Conservation (phyloP, 1,284 basidiomycete species). For the Cryptococcus hybrid region DNA sequence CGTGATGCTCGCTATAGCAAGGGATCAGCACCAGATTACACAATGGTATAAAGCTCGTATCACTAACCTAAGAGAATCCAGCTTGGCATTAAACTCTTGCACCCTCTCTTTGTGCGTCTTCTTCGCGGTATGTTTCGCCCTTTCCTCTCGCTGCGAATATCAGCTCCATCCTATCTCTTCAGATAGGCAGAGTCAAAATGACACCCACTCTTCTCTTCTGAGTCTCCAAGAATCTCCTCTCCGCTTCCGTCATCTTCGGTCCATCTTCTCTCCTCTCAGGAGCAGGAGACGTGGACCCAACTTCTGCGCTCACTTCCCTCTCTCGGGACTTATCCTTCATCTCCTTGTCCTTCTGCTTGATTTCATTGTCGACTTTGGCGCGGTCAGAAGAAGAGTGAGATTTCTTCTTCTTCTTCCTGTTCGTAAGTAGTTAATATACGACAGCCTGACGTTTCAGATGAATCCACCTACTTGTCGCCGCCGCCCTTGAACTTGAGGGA, state of each 20-base stretch:
- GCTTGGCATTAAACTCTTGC: conserved; percentile 82
- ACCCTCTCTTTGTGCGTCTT: conserved; percentile 97
- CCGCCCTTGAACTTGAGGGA: conserved; percentile 85
- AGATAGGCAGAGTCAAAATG: not conserved
- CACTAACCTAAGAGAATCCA: conserved; percentile 64
- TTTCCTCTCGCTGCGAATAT: conserved; percentile 61
- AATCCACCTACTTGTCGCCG: conserved; percentile 69
- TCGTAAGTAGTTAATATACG: conserved; percentile 1
- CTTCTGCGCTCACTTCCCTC: conserved; percentile 2
- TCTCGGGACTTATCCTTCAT: conserved; percentile 33
- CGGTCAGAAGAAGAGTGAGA: conserved; percentile 55
- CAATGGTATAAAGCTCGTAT: not conserved
- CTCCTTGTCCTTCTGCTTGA: conserved; percentile 51
- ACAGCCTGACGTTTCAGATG: not conserved
- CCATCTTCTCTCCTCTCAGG: conserved; percentile 2
- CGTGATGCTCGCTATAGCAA: conserved; percentile 41
- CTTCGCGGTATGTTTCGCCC: conserved; percentile 73
- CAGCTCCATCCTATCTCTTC: not conserved
- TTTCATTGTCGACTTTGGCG: conserved; percentile 20
- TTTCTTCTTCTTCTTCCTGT: conserved; percentile 82
- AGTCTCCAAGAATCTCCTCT: conserved; percentile 81
- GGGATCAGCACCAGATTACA: conserved; percentile 1
- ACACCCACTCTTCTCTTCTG: conserved; percentile 73
- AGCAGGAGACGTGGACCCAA: not conserved
- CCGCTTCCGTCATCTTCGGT: conserved; percentile 76